phyloP scores from a whole-genome alignment of 768 basidiomycete species.

The Kondoa subrosea region DNA sequence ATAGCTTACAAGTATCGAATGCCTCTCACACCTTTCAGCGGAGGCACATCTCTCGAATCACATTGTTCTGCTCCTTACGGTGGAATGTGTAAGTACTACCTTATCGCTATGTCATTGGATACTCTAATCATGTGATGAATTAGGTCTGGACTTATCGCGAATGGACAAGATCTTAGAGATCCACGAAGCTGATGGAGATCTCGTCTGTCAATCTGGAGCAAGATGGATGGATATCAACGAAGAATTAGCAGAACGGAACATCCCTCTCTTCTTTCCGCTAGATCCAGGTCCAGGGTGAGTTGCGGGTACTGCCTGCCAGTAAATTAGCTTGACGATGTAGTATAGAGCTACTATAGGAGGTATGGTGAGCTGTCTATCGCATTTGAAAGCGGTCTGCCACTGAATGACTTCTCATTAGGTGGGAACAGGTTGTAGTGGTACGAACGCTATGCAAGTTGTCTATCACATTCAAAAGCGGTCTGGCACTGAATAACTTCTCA shows the following conservation, averaged over 20 bases:
- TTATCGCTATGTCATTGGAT: conserved; percentile 22
- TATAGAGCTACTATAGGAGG: background rate
- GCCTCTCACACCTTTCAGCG: conserved; percentile 65
- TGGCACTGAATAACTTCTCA: no score
- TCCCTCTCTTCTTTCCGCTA: conserved; percentile 62
- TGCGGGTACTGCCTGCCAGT: background rate
- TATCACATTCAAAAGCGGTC: no score
- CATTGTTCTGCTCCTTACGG: conserved; percentile 20
- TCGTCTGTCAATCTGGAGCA: conserved; percentile 58
- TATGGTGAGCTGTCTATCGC: no score
- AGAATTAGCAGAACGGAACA: conserved; percentile 47
- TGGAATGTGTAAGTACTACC: no score
- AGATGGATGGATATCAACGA: conserved; percentile 45
- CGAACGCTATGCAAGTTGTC: conserved; percentile 42
- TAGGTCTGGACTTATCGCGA: conserved; percentile 24
- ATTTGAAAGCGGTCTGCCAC: no score
- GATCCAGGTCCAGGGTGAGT: conserved; percentile 7
- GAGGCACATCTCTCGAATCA: conserved; percentile 40
- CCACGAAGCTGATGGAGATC: conserved; percentile 48
- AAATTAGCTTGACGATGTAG: background rate
- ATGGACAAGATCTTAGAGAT: conserved; percentile 68
- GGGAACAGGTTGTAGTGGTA: conserved; percentile 40
- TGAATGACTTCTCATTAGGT: no score
- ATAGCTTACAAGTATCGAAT: conserved; percentile 55
- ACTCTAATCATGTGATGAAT: conserved; percentile 20